Percentiles rank a stretch among this genome's conserved stretches.
Evolutionary conservation across 2,329 filamentous ascomycete genomes (phyloP).

Genomic region (Colletotrichum gigasporum): DNA sequence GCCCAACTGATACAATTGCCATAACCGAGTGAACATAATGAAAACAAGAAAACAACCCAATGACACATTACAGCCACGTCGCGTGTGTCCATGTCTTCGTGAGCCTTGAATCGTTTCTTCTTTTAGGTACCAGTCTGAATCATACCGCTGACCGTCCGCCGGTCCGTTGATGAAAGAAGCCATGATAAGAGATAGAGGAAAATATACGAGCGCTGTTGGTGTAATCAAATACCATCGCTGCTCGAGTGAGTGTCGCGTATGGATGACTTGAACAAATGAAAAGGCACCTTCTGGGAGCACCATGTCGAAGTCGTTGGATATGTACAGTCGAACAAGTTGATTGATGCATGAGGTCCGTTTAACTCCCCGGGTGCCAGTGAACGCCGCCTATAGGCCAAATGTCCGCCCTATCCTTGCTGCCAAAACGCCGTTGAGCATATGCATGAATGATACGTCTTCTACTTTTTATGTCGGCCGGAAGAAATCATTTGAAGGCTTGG

Average conservation of each 20-base stretch:
- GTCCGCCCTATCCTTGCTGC: not conserved
- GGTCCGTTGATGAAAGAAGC: not conserved
- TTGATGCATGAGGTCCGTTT: not conserved
- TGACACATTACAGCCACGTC: constrained; percentile 10
- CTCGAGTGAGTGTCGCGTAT: not conserved
- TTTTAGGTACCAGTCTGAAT: constrained; percentile 3
- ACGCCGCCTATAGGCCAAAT: not conserved
- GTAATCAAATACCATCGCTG: not conserved
- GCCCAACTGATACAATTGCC: not conserved
- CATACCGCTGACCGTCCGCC: not conserved
- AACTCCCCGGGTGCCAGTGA: not conserved
- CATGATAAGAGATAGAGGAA: not conserved
- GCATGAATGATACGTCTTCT: not conserved
- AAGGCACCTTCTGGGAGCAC: not conserved
- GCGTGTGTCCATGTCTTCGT: constrained; percentile 1
- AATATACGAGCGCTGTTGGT: not conserved
- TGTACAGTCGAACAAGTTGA: not conserved
- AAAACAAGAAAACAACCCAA: not conserved
- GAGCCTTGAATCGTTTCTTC: not conserved
- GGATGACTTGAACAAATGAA: not conserved
- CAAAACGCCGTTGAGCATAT: constrained; percentile 1
- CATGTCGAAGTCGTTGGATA: not conserved
- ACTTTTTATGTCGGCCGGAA: no score
- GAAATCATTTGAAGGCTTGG: constrained; percentile 3
- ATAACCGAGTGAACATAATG: not conserved